Base-by-base conservation (phyloP, 768 basidiomycete genomes). In the Cyathus striatus region DNA sequence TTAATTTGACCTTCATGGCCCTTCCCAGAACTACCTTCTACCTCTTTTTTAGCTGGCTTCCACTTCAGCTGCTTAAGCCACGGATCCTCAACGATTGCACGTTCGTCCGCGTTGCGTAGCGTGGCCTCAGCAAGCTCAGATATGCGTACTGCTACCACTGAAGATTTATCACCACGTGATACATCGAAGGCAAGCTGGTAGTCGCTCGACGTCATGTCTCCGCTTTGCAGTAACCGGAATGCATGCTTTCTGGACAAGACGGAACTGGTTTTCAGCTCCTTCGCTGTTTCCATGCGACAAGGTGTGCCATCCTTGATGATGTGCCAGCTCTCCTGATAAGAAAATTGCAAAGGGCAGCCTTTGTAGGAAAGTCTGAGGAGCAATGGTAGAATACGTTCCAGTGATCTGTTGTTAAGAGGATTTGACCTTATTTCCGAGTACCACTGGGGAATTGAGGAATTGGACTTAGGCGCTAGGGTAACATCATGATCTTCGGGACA, bases 31-130 rank as follows among this genome's bases (percentile, higher is more conserved):
- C 65, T 62, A 9, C n/a, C n/a, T n/a, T n/a, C n/a, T n/a, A n/a
- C n/a, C n/a, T n/a, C n/a, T n/a, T n/a, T n/a, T n/a, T n/a, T n/a
- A n/a, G n/a, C n/a, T n/a, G 54, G 54, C 17, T 59, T 73, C 90
- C 88, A 91, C 45, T 90, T 79, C 6, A 92, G 71, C 50, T 86
- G 83, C 20, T 58, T 54, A 4, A 83, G 58, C 77, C 79, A 89
- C 20, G 72, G 70, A 51, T 86, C 76, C 10, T 41, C 35, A 45
- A 41, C 20, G 16, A 4, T 49, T 55, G 24, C 45, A 47, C 21
- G 6, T 6, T 6, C n/a, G 16, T 43, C 42, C 21, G 13, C 32
- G 12, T 50, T 41, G 6, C 63, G 50, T 5, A 64, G 55, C 3
- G 69, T 47, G 6, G 55, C 41, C 35, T 67, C 57, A 1, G 78